Conservation (phyloP, 108 stramenopile species). For the Cyclotella choctawhatcheeana region DNA sequence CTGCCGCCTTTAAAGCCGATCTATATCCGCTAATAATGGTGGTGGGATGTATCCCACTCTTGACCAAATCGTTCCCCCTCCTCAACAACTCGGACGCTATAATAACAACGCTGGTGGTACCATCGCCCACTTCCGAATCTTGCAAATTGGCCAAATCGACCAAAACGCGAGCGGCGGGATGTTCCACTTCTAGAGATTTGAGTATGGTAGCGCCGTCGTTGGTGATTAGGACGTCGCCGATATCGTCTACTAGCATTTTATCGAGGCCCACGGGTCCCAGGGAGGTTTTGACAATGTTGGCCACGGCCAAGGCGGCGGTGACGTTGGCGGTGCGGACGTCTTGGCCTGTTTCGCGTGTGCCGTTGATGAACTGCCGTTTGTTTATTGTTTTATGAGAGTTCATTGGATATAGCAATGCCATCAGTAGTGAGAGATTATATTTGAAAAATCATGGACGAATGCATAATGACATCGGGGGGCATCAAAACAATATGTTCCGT, state of each 20-base stretch:
- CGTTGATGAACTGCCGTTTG: conserved; percentile 91
- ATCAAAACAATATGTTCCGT: too few species aligned
- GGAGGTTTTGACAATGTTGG: conserved; percentile 99
- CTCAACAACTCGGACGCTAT: conserved; percentile 96
- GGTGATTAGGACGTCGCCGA: conserved; percentile 99
- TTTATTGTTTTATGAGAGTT: too few species aligned
- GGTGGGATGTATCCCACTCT: conserved; percentile 96
- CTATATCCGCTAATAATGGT: conserved; percentile 98
- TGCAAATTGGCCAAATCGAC: conserved; percentile 99
- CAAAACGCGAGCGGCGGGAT: conserved; percentile 98
- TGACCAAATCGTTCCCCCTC: conserved; percentile 95
- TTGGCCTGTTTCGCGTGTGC: conserved; percentile 86
- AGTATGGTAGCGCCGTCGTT: conserved; percentile 99
- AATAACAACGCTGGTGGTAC: conserved; percentile 98
- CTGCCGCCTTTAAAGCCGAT: conserved; percentile 95
- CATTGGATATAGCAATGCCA: too few species aligned
- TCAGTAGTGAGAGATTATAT: background rate
- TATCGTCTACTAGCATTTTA: conserved; percentile 99
- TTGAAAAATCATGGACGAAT: background rate
- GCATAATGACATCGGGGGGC: background rate
- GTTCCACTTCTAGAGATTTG: conserved; percentile 97
- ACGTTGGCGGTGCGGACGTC: conserved; percentile 96
- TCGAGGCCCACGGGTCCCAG: conserved; percentile 99
- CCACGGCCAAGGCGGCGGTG: conserved; percentile 97
- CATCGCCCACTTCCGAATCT: conserved; percentile 99